These are phyloP conservation scores for Naematelia aurantialba DNA, from an alignment of 768 basidiomycete genomes.

Conservation along the genomic window DNA sequence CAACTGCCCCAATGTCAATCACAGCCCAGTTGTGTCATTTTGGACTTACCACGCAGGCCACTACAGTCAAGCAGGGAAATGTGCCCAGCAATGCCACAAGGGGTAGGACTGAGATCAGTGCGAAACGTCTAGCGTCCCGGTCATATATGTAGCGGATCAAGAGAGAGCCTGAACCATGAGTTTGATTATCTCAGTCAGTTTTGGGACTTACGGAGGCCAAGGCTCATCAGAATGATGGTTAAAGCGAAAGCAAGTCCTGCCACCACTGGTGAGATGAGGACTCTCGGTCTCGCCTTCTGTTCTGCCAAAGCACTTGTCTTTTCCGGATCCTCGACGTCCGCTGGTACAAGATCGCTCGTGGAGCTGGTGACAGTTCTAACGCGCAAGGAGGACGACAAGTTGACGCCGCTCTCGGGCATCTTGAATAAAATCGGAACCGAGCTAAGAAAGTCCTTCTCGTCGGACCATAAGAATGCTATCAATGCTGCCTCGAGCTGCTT, in stretches of 20 bases:
- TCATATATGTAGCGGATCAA: conserved; percentile 69
- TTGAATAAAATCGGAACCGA: no score
- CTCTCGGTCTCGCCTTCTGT: conserved; percentile 38
- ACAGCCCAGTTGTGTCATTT: no score
- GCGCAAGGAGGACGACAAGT: no score
- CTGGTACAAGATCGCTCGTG: conserved; percentile 36
- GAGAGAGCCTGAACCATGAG: conserved; percentile 61
- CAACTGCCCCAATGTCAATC: no score
- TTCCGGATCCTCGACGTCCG: conserved; percentile 36
- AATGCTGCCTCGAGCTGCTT: conserved; percentile 62
- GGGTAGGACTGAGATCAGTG: conserved; percentile 63
- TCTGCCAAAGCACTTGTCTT: conserved; percentile 21
- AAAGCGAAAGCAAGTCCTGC: conserved; percentile 43
- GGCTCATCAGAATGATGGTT: conserved; percentile 29
- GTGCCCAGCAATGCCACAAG: conserved; percentile 65
- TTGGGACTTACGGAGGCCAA: conserved; percentile 49
- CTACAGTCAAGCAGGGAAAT: conserved; percentile 33
- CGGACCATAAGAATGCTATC: conserved; percentile 75
- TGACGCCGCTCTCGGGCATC: no score
- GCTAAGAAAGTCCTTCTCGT: conserved; percentile 42
- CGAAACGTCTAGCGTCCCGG: conserved; percentile 61
- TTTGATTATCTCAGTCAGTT: conserved; percentile 51
- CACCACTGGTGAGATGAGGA: conserved; percentile 41
- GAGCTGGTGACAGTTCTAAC: conserved; percentile 10
- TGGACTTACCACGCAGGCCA: conserved; percentile 51